Conservation (phyloP, 768 basidiomycete genomes). For the Leccinum subgranulosum region DNA sequence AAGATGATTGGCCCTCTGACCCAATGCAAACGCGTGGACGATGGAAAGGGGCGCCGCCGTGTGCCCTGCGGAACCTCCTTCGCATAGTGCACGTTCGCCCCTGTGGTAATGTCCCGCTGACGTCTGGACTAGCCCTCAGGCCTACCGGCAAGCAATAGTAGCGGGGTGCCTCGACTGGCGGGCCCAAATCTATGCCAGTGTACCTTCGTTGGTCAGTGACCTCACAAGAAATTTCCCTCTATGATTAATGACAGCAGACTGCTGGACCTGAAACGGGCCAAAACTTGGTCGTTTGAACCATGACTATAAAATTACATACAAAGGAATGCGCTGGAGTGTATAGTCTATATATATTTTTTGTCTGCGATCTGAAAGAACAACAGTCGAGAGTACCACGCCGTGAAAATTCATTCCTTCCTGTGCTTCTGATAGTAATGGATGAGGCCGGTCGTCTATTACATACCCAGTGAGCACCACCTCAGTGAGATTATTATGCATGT, state of each 20-base stretch:
- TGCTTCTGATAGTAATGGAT: constrained; percentile 96
- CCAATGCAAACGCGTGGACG: background rate
- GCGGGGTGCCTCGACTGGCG: background rate
- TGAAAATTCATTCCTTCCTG: constrained; percentile 60
- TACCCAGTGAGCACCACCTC: constrained; percentile 3
- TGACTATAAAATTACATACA: constrained; percentile 14
- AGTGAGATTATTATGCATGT: background rate
- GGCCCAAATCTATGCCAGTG: background rate
- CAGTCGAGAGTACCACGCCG: background rate
- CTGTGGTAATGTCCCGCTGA: background rate
- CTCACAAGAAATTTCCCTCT: too few species aligned
- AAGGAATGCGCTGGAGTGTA: background rate
- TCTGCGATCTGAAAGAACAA: background rate
- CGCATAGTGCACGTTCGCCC: background rate
- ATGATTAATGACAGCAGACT: background rate
- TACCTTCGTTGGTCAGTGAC: background rate
- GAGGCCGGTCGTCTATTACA: constrained; percentile 79
- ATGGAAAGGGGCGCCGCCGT: background rate
- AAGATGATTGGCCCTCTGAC: background rate
- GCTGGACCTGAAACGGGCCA: background rate
- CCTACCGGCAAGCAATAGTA: background rate
- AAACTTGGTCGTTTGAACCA: background rate
- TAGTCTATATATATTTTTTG: constrained; percentile 2
- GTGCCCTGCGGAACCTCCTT: background rate
- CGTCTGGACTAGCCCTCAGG: background rate